A percentile compares a stretch with the other conserved stretches of the same genome.
Conservation (phyloP, 768 basidiomycete genomes). For the Tephrocybe sp. region DNA sequence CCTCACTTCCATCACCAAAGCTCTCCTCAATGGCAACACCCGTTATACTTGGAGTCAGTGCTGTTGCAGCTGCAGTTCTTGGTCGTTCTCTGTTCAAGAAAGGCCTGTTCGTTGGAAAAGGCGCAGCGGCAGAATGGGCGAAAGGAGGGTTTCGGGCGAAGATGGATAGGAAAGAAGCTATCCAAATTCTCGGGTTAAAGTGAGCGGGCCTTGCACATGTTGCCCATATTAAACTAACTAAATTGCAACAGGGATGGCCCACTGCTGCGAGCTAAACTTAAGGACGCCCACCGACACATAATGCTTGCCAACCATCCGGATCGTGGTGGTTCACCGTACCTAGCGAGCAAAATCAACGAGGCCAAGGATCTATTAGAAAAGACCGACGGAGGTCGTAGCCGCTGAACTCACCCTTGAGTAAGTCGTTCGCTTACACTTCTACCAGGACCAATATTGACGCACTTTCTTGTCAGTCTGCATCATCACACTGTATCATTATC, state of each 20-base stretch:
- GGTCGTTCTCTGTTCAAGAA: conserved; percentile 71
- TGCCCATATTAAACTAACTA: conserved; percentile 1
- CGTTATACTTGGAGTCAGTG: conserved; percentile 72
- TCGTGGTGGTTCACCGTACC: conserved; percentile 96
- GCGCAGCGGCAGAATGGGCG: conserved; percentile 79
- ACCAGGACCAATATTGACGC: not conserved
- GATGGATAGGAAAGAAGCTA: conserved; percentile 96
- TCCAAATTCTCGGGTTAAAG: conserved; percentile 91
- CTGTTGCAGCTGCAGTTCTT: conserved; percentile 72
- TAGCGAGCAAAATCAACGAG: conserved; percentile 99
- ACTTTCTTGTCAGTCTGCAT: conserved; percentile 6
- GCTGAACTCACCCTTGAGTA: conserved; percentile 21
- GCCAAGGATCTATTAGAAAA: conserved; percentile 92
- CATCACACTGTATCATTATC: conserved; percentile 18
- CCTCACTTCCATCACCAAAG: not conserved
- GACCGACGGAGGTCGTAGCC: conserved; percentile 50
- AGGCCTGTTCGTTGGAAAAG: conserved; percentile 57
- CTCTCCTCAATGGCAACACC: conserved; percentile 70
- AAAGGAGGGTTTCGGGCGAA: conserved; percentile 94
- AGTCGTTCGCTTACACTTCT: not conserved
- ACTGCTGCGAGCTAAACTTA: conserved; percentile 70
- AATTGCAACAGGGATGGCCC: conserved; percentile 70
- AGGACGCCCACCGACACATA: conserved; percentile 94
- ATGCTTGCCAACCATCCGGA: conserved; percentile 99
- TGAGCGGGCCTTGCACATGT: conserved; percentile 39